Percentiles rank a stretch among this genome's conserved stretches.
Evolutionary conservation across 164 flowering plant species (phyloP).

Genomic region (Liriodendron chinense): DNA sequence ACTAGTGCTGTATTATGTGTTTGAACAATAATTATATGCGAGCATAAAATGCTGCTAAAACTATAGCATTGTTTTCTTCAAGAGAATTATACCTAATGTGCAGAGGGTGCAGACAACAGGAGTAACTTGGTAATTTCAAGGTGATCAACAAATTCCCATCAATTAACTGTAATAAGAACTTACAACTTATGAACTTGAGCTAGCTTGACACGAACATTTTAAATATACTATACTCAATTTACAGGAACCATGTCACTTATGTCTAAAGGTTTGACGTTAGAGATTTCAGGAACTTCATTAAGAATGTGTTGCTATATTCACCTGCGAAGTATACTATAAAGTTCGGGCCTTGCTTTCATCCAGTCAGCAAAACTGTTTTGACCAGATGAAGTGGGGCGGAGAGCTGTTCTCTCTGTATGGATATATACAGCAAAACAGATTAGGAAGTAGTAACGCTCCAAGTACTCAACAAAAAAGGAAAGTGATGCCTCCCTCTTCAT

Average conservation of each 20-base stretch:
- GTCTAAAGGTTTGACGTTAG: neutral
- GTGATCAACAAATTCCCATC: neutral
- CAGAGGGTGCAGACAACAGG: no score
- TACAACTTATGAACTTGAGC: neutral
- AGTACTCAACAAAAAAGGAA: conserved; percentile 91
- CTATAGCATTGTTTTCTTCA: no score
- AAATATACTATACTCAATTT: neutral
- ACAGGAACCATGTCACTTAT: neutral
- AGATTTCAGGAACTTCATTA: conserved; percentile 1
- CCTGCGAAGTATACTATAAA: conserved; percentile 96
- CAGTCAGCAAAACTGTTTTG: conserved; percentile 79
- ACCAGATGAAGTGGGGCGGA: conserved; percentile 44
- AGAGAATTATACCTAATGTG: no score
- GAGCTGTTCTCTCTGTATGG: conserved; percentile 75
- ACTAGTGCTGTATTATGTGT: no score
- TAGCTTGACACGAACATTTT: neutral
- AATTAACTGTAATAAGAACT: neutral
- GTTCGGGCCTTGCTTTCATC: conserved; percentile 97
- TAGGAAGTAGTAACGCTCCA: conserved; percentile 94
- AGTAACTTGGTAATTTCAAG: neutral
- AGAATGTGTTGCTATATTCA: conserved; percentile 19
- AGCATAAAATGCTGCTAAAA: no score
- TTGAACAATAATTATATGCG: no score
- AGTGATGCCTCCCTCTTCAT: conserved; percentile 93
- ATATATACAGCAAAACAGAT: conserved; percentile 97